A percentile compares a stretch with the other conserved stretches of the same genome.
These are phyloP conservation scores for Kodamaea kakaduensis DNA, from an alignment of 805 yeast genomes.

Conservation along the genomic window DNA sequence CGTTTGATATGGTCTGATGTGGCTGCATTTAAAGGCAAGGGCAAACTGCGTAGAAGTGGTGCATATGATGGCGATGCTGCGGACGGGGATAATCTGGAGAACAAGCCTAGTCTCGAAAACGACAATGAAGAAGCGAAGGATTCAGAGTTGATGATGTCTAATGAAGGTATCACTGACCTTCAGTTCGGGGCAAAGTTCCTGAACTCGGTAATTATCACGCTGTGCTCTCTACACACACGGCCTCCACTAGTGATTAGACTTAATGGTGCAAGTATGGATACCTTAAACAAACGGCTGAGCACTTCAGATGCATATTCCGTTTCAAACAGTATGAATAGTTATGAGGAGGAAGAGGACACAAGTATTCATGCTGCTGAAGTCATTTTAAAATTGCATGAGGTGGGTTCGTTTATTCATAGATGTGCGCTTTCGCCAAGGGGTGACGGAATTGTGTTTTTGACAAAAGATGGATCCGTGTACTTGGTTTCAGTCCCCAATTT, in stretches of 20 bases:
- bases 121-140: conserved; percentile 12
- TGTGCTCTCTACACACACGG: conserved; percentile 32
- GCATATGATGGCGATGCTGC: background rate
- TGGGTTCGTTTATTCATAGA: conserved; percentile 75
- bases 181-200: conserved; percentile 45
- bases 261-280: conserved; percentile 48
- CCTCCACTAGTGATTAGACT: conserved; percentile 32
- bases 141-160: conserved; percentile 48
- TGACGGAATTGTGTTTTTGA: conserved; percentile 78
- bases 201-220: conserved; percentile 35
- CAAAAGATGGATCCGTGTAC: conserved; percentile 72
- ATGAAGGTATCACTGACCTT: conserved; percentile 86
- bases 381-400: conserved; percentile 61
- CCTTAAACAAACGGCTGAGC: conserved; percentile 11
- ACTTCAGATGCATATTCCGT: conserved; percentile 17
- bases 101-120: conserved; percentile 2
- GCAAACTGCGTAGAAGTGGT: conserved; percentile 4
- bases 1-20: conserved; percentile 37
- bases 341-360: conserved; percentile 18
- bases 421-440: conserved; percentile 80
- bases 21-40: conserved; percentile 3
- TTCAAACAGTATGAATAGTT: conserved; percentile 17
- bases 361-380: conserved; percentile 28
- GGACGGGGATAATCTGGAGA: conserved; percentile 3
- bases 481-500: conserved; percentile 58